Evolutionary conservation across 176 grass and related monocot genomes (phyloP), one percentile per base, ranked within the genome.

Genomic region (Phoenix roebelenii): DNA sequence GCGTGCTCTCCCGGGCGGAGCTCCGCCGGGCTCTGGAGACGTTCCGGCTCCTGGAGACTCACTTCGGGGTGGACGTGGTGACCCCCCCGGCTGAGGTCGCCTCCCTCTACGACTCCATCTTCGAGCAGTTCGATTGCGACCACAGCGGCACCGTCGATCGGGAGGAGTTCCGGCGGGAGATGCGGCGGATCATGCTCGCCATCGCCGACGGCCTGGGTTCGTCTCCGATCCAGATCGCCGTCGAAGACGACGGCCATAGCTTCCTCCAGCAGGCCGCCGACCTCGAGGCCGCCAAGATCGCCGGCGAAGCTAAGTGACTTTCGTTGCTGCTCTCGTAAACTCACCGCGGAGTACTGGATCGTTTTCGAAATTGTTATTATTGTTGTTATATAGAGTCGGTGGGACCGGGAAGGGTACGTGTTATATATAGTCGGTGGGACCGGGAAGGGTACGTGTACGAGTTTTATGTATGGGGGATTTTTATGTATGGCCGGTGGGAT

Each of bases 61-160:
- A 82, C 71, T 82, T 52, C 17, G 86, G 87, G 7, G 85, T 87
- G 59, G 83, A 83, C 22, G 74, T 59, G 49, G 66, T 72, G 3
- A 19, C 75, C 30, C 86, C 84, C 6, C 79, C 85, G 25, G 58
- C 58, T 35, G 86, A 90, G 77, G 79, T 96, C 3, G 22, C 86
- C 17, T 66, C 77, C 6, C 83, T 96, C 61, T 96, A 96, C 78
- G 87, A 96, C 72, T 69, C 83, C 65, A 80, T 96, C 54, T 96
- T 90, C 77, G 83, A 96, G 25, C 83, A 88, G 81, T 90, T 96
- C 77, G 92, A 96, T 72, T 66, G 77, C 68, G 92, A 96, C 79
- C 54, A 55, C 65, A 96, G 92, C 83, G 81, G 86, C 64, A 70
- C 83, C 62, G 73, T 96, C 23, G 91, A 96, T 75, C 78, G 51